phyloP scores from a whole-genome alignment of 192 early-diverging fungal species.

The Tieghemiomyces parasiticus region DNA sequence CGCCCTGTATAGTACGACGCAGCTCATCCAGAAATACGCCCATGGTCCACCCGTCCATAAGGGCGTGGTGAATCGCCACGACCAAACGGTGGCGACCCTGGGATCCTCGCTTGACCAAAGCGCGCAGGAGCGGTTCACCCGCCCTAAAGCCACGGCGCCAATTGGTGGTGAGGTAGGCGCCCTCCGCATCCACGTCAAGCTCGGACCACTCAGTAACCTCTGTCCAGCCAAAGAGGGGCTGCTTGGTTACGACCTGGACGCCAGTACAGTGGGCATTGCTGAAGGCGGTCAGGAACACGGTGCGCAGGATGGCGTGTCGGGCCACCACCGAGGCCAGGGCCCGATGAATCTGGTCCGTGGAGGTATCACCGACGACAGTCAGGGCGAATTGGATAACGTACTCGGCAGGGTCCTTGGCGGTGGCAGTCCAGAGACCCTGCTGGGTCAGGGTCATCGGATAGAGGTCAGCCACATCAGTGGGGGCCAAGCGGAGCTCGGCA shows the following conservation, averaged over 20 bases:
- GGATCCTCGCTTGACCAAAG: background rate
- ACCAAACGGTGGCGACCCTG: background rate
- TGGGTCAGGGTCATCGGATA: background rate
- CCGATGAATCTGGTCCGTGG: background rate
- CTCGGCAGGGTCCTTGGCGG: constrained; percentile 1
- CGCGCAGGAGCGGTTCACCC: background rate
- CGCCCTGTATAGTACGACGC: background rate
- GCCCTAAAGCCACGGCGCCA: background rate
- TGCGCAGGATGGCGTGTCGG: constrained; percentile 4
- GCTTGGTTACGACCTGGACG: background rate
- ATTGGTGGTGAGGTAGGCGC: background rate
- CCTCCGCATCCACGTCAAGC: background rate
- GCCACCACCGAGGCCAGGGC: background rate
- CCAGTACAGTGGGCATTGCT: background rate
- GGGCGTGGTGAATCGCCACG: constrained; percentile 8
- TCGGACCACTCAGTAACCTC: background rate
- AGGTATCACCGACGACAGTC: background rate
- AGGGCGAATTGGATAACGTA: constrained; percentile 1
- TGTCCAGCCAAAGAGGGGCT: background rate
- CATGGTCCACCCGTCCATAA: constrained; percentile 7
- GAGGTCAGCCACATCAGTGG: background rate
- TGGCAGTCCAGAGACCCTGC: background rate
- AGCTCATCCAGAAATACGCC: background rate
- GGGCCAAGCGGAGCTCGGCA: too few relatives aligned
- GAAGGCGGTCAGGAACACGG: background rate